A percentile compares a stretch with the other conserved stretches of the same genome.
phyloP scores from a whole-genome alignment of 2,329 filamentous ascomycete species.

The Trichoderma sp. region DNA sequence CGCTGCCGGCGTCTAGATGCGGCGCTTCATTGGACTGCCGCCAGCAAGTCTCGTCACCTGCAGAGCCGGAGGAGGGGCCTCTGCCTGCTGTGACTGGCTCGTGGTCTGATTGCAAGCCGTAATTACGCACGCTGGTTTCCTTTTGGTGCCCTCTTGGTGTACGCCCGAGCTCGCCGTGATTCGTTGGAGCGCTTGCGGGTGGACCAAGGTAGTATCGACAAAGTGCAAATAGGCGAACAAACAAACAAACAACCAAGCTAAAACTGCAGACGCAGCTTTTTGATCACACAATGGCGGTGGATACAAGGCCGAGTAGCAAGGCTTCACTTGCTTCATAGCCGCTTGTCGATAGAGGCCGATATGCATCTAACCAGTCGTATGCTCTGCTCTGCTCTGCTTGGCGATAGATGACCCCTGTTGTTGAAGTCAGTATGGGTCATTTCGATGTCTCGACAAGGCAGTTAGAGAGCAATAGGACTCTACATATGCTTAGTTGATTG shows the following conservation, averaged over 20 bases:
- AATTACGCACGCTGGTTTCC: slow-evolving; percentile 8
- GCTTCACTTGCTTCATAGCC: slow-evolving; percentile 3
- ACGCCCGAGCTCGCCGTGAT: slow-evolving; percentile 2
- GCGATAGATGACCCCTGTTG: background rate
- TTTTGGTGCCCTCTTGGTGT: background rate
- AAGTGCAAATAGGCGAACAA: slow-evolving; percentile 16
- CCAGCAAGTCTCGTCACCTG: slow-evolving; percentile 16
- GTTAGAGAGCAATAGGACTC: background rate
- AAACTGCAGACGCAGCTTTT: slow-evolving; percentile 9
- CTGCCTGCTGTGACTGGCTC: slow-evolving; percentile 13
- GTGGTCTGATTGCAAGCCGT: background rate
- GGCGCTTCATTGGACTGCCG: slow-evolving; percentile 25
- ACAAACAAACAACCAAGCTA: slow-evolving; percentile 15
- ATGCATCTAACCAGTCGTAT: background rate
- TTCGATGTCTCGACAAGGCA: background rate
- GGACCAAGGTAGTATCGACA: slow-evolving; percentile 5
- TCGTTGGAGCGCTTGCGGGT: slow-evolving; percentile 15
- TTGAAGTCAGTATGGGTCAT: background rate
- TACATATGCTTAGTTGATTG: background rate
- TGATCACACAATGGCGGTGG: slow-evolving; percentile 7
- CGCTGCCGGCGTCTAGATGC: slow-evolving; percentile 25
- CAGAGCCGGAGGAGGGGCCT: slow-evolving; percentile 12
- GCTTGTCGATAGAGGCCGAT: background rate
- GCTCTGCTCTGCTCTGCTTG: background rate
- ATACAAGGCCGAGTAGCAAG: background rate